Evolutionary conservation across 345 rosid species (phyloP), one percentile per base, ranked within the genome.

Genomic region (Salix viminalis): DNA sequence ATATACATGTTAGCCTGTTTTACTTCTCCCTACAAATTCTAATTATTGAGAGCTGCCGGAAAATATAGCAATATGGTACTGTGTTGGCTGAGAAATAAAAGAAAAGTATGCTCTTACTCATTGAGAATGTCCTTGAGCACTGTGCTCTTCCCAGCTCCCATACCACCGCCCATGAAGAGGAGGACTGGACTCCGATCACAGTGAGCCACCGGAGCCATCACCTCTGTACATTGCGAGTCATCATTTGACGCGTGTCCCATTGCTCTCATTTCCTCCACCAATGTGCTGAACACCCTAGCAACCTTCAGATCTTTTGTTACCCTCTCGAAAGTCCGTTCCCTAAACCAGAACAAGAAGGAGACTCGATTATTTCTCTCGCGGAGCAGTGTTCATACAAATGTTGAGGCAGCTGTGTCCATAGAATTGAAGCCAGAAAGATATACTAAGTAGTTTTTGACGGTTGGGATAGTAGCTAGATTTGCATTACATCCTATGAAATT

Each of bases 81-180:
- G 15, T 46, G 50, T 13, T 13, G 50, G 18, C 50, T 46, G 0
- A 41, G 44, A 41, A 41, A 41, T 41, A 41, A 41, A 41, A 41
- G 44, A 11, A 58, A 58, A 16, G 46, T 42, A 10, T 19, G 18
- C 13, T 48, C 37, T 65, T 88, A 95, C 98, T 91, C 97, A 82
- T 88, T 86, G 79, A 86, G 85, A 62, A 96, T 89, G 69, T 90
- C 89, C 84, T 91, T 91, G 79, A 96, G 98, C 79, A 91, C 95
- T 26, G 98, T 96, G 86, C 98, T 96, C 74, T 93, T 96, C 67
- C 99, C 99, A 8, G 95, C 98, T 0, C 99, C 99, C 97, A 93
- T 93, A 12, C 99, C 99, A 4, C 99, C 99, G 11, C 99, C 99
- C 99, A 96, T 92, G 69, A 96, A 83, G 65, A 96, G 87, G 71